phyloP scores from a whole-genome alignment of 1,139 yeast genomes.

The Blastobotrys petasosporus region DNA sequence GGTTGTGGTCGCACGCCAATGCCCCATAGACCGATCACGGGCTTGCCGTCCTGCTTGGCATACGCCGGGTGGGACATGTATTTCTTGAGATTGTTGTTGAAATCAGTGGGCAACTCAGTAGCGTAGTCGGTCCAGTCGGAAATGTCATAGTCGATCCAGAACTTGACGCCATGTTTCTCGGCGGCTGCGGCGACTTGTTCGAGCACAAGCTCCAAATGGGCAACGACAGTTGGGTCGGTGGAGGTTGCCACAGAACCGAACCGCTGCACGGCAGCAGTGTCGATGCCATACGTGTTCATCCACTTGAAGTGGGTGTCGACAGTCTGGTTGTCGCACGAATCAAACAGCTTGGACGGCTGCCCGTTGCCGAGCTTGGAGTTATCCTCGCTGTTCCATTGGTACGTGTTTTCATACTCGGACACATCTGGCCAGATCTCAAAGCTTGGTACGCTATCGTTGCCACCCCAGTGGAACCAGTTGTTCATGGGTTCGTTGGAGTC shows the following conservation, averaged over 20 bases:
- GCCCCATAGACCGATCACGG: constrained; percentile 8
- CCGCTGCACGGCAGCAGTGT: constrained; percentile 8
- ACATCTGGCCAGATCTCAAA: constrained; percentile 10
- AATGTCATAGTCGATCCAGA: constrained; percentile 6
- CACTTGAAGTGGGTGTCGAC: constrained; percentile 7
- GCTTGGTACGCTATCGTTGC: background rate
- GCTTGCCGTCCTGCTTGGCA: constrained; percentile 8
- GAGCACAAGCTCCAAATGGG: background rate
- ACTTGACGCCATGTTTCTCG: constrained; percentile 6
- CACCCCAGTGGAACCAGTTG: constrained; percentile 8
- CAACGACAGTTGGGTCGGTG: background rate
- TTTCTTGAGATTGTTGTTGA: constrained; percentile 1
- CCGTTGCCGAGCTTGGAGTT: constrained; percentile 7
- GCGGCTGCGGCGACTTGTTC: background rate
- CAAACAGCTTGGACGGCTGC: constrained; percentile 1
- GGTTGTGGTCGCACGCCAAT: constrained; percentile 9
- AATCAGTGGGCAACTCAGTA: constrained; percentile 6
- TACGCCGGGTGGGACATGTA: background rate
- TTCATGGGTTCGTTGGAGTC: constrained; percentile 3
- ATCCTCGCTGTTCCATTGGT: constrained; percentile 4
- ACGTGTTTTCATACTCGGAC: constrained; percentile 2
- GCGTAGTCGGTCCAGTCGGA: constrained; percentile 9
- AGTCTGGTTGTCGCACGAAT: constrained; percentile 7
- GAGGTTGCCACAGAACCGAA: constrained; percentile 4
- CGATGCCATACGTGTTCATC: constrained; percentile 7